Conservation (phyloP, 2,329 filamentous ascomycete genomes). For the Cytospora mali region DNA sequence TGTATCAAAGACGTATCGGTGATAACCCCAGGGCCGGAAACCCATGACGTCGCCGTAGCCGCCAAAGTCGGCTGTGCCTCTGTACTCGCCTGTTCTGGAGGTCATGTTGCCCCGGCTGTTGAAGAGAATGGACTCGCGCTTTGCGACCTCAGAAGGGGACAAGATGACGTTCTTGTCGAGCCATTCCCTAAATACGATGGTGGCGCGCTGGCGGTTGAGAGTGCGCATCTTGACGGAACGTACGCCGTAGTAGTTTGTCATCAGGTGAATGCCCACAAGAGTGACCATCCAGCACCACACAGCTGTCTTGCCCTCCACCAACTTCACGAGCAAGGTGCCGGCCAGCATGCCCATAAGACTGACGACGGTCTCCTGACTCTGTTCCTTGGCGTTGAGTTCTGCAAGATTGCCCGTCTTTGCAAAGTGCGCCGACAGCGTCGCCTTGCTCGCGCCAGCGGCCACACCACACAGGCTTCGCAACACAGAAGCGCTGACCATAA, state of each 20-base stretch:
- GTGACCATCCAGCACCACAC: slow-evolving; percentile 75
- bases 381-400: slow-evolving; percentile 93
- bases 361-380: slow-evolving; percentile 92
- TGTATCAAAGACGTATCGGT: slow-evolving; percentile 40
- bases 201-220: slow-evolving; percentile 84
- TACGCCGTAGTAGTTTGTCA: slow-evolving; percentile 85
- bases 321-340: slow-evolving; percentile 79
- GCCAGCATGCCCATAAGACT: slow-evolving; percentile 84
- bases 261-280: slow-evolving; percentile 76
- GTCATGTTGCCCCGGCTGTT: slow-evolving; percentile 49
- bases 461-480: slow-evolving; percentile 77
- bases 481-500: slow-evolving; percentile 54
- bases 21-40: slow-evolving; percentile 38
- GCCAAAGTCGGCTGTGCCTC: slow-evolving; percentile 38
- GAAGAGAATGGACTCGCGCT: slow-evolving; percentile 67
- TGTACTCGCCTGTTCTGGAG: slow-evolving; percentile 41
- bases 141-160: slow-evolving; percentile 66
- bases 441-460: slow-evolving; percentile 86
- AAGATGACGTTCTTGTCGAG: slow-evolving; percentile 56
- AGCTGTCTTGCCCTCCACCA: slow-evolving; percentile 68
- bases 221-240: slow-evolving; percentile 79
- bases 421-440: slow-evolving; percentile 89
- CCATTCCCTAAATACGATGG: slow-evolving; percentile 69
- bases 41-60: slow-evolving; percentile 45
- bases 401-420: slow-evolving; percentile 83